phyloP scores from a whole-genome alignment of 1,284 basidiomycete genomes.

The Athelia psychrophila region DNA sequence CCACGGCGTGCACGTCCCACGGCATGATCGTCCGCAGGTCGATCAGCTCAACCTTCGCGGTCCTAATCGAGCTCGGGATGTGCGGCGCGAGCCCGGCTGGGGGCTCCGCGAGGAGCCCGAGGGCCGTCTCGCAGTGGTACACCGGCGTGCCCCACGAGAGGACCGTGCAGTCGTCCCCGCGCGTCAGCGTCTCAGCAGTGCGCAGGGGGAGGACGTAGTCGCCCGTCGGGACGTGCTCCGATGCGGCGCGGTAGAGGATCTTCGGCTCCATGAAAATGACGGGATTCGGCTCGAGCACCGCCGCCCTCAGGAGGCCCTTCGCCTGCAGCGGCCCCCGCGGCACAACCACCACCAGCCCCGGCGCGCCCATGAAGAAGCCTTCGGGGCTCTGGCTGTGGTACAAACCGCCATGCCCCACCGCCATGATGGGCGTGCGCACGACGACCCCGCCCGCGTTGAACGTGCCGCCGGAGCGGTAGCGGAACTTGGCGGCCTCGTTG shows the following conservation, averaged over 20 bases:
- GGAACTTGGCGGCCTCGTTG: slow-evolving; percentile 93
- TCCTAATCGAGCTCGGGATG: slow-evolving; percentile 67
- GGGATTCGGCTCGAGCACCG: slow-evolving; percentile 91
- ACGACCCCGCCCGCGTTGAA: slow-evolving; percentile 87
- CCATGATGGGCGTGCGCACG: slow-evolving; percentile 85
- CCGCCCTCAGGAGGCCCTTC: slow-evolving; percentile 83
- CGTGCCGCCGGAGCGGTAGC: slow-evolving; percentile 85
- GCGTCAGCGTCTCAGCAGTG: slow-evolving; percentile 70
- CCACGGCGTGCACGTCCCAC: slow-evolving; percentile 81
- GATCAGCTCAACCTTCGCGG: slow-evolving; percentile 83
- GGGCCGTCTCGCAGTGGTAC: slow-evolving; percentile 84
- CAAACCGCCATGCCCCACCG: slow-evolving; percentile 89
- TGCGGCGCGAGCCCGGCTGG: slow-evolving; percentile 63
- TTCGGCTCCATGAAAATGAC: slow-evolving; percentile 96
- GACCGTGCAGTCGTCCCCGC: slow-evolving; percentile 83
- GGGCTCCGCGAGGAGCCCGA: slow-evolving; percentile 68
- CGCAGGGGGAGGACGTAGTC: slow-evolving; percentile 84
- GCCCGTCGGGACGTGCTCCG: slow-evolving; percentile 90
- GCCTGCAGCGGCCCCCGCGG: slow-evolving; percentile 94
- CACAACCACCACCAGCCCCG: slow-evolving; percentile 91
- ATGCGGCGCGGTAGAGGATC: slow-evolving; percentile 83
- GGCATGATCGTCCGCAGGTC: slow-evolving; percentile 90
- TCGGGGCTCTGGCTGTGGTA: slow-evolving; percentile 96
- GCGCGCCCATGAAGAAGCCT: slow-evolving; percentile 90
- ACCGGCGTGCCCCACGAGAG: slow-evolving; percentile 92